Percentiles rank a stretch among this genome's conserved stretches.
Conservation (phyloP, 306 rosid genomes). For the Lathyrus sativus region DNA sequence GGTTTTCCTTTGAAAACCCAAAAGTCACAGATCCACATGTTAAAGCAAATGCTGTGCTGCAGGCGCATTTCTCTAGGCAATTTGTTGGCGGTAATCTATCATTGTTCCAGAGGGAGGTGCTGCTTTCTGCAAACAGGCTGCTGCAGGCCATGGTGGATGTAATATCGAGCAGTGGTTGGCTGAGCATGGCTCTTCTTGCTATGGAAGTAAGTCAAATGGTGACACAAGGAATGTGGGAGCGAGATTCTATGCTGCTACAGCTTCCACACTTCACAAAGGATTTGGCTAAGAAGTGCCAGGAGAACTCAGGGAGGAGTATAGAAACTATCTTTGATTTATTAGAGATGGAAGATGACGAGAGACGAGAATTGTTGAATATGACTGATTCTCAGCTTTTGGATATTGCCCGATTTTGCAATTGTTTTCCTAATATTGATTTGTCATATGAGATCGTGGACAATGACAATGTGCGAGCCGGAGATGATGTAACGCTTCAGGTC, state of each 20-base stretch:
- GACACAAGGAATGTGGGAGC: conserved; percentile 92
- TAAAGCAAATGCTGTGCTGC: conserved; percentile 85
- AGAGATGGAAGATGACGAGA: conserved; percentile 15
- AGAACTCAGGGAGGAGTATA: conserved; percentile 10
- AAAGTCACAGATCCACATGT: conserved; percentile 82
- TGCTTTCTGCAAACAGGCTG: conserved; percentile 79
- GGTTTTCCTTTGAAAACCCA: conserved; percentile 84
- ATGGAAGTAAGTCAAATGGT: conserved; percentile 99
- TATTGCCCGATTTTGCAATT: conserved; percentile 4
- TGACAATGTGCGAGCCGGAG: conserved; percentile 14
- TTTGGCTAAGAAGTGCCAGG: conserved; percentile 14
- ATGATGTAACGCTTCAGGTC: not conserved
- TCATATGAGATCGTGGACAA: not conserved
- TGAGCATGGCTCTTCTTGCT: conserved; percentile 74
- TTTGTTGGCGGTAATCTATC: conserved; percentile 75
- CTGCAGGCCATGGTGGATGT: conserved; percentile 99
- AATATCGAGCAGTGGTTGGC: conserved; percentile 91
- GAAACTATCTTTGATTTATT: conserved; percentile 13
- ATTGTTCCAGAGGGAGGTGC: conserved; percentile 82
- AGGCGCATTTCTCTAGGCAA: conserved; percentile 92
- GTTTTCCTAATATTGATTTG: conserved; percentile 12
- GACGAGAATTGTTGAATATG: conserved; percentile 12
- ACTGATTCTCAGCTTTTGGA: conserved; percentile 4
- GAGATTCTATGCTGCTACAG: conserved; percentile 33
- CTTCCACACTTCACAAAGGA: conserved; percentile 20